Evolutionary conservation across 176 grass and related monocot species (phyloP).

Genomic region (Bromus sterilis): DNA sequence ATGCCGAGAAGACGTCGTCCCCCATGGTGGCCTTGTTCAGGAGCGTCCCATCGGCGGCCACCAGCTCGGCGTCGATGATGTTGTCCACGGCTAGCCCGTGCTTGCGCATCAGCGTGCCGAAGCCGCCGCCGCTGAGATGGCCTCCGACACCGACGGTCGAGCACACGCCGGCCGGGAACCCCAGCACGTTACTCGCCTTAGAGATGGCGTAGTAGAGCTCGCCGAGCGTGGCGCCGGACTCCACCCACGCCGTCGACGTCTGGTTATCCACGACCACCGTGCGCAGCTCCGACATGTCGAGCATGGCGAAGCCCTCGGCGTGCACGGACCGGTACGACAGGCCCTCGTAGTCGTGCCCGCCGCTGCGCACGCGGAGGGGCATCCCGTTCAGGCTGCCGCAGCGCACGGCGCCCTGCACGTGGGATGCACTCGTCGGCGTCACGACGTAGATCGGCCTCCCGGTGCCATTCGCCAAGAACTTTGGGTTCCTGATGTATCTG

Average conservation of each 20-base stretch:
- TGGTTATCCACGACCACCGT: background rate
- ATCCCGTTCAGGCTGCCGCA: background rate
- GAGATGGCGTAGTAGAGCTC: background rate
- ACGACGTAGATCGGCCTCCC: too few relatives aligned
- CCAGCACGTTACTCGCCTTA: background rate
- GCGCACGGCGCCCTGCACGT: background rate
- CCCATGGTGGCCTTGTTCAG: background rate
- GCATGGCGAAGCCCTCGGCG: background rate
- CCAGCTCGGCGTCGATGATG: background rate
- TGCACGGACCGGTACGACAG: slow-evolving; percentile 38
- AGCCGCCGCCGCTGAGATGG: background rate
- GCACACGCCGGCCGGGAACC: background rate
- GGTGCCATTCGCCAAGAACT: too few relatives aligned
- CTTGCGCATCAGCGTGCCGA: background rate
- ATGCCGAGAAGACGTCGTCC: background rate
- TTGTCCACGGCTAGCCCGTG: background rate
- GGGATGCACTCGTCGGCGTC: too few relatives aligned
- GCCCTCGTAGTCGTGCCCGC: slow-evolving; percentile 75
- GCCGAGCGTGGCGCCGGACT: background rate
- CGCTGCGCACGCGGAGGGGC: slow-evolving; percentile 42
- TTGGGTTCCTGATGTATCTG: too few relatives aligned
- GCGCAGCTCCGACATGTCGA: background rate
- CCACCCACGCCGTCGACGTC: background rate
- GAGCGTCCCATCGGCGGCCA: background rate
- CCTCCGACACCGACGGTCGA: background rate